phyloP scores from a whole-genome alignment of 345 rosid species.

The Hibiscus mutabilis region DNA sequence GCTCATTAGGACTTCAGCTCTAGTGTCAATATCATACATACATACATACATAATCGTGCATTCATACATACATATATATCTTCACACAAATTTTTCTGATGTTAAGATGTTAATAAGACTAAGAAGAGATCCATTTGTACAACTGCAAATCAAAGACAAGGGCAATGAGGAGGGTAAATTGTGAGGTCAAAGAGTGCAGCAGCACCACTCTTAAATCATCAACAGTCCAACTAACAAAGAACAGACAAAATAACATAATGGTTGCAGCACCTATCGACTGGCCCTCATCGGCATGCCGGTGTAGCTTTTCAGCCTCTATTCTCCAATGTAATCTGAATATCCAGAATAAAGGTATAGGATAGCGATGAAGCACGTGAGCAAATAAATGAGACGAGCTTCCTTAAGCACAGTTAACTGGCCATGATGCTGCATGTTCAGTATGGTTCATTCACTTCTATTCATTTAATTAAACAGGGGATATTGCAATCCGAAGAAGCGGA shows the following conservation, averaged over 20 bases:
- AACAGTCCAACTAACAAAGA: background rate
- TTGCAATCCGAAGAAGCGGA: slow-evolving; percentile 1
- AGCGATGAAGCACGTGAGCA: background rate
- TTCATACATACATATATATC: no score
- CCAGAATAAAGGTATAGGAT: background rate
- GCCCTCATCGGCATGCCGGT: background rate
- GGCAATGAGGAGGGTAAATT: background rate
- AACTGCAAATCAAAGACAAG: background rate
- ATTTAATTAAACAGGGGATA: background rate
- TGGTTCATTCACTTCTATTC: background rate
- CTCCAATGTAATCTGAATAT: background rate
- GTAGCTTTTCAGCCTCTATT: background rate
- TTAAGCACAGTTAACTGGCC: background rate
- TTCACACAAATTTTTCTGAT: background rate
- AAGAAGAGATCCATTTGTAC: slow-evolving; percentile 9
- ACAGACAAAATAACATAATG: background rate
- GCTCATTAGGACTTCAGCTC: no score
- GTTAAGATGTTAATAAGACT: background rate
- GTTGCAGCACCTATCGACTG: background rate
- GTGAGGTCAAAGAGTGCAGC: background rate
- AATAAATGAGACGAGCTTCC: background rate
- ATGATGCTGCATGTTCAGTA: background rate
- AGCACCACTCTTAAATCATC: background rate
- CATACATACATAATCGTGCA: no score
- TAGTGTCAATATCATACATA: no score